A percentile compares a stretch with the other conserved stretches of the same genome.
phyloP scores from a whole-genome alignment of 2,329 filamentous ascomycete genomes.

The Penicillium fuscoglaucum region DNA sequence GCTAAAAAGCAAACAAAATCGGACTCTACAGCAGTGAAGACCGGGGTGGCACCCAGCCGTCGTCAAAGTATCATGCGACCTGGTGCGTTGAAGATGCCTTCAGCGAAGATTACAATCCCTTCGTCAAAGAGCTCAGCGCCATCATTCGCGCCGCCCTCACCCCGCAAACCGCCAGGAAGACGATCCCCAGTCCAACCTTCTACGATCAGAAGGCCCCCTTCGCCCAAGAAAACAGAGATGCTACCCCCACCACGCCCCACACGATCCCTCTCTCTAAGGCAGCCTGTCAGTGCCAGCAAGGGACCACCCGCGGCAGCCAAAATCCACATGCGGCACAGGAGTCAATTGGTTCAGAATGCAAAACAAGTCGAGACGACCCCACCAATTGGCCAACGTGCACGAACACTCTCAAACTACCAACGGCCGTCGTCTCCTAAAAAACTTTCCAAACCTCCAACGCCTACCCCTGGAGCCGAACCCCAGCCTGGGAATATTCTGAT shows the following conservation, averaged over 20 bases:
- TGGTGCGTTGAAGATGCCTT: constrained; percentile 22
- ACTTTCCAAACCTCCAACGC: constrained; percentile 27
- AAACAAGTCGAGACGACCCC: constrained; percentile 23
- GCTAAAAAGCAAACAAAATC: constrained; percentile 12
- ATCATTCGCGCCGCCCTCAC: constrained; percentile 24
- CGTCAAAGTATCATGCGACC: constrained; percentile 36
- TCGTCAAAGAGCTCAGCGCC: constrained; percentile 23
- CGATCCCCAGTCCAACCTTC: constrained; percentile 16
- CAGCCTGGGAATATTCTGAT: constrained; percentile 25
- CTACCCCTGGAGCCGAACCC: constrained; percentile 15
- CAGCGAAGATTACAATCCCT: constrained; percentile 18
- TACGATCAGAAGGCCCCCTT: constrained; percentile 15
- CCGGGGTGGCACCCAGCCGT: constrained; percentile 16
- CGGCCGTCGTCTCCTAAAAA: constrained; percentile 45
- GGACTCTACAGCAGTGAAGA: constrained; percentile 1
- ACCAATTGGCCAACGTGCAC: constrained; percentile 23
- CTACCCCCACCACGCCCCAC: constrained; percentile 35
- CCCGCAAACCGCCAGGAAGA: constrained; percentile 22
- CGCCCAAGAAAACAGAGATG: constrained; percentile 36
- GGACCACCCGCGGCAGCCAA: constrained; percentile 16
- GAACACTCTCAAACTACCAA: constrained; percentile 40
- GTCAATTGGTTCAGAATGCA: constrained; percentile 32
- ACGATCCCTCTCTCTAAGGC: constrained; percentile 41
- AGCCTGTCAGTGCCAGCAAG: constrained; percentile 29
- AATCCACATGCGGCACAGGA: constrained; percentile 39